A percentile compares a stretch with the other conserved stretches of the same genome.
These are phyloP conservation scores for Rhamnella rubrinervis DNA, from an alignment of 331 rosid genomes.

Conservation along the genomic window DNA sequence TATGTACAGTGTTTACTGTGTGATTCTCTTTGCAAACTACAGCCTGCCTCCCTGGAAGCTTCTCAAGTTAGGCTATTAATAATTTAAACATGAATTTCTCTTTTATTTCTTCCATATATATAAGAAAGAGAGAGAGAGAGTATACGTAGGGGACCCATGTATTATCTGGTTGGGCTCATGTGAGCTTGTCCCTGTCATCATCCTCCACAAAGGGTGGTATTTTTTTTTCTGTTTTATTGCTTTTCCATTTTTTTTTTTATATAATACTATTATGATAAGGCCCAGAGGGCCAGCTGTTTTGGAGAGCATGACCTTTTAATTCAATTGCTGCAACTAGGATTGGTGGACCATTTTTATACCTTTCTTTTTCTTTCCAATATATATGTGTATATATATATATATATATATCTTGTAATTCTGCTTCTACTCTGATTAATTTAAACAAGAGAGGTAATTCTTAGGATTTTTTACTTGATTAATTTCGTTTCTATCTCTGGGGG, in stretches of 20 bases:
- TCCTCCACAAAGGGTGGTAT: conserved; percentile 29
- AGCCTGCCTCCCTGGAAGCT: conserved; percentile 24
- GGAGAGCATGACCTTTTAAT: conserved; percentile 26
- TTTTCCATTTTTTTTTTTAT: neutral
- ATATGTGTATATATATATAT: neutral
- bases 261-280: conserved; percentile 10
- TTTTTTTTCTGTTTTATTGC: neutral
- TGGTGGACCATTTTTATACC: conserved; percentile 42
- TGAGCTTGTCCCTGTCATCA: conserved; percentile 43
- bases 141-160: conserved; percentile 40
- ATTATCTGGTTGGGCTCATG: conserved; percentile 50
- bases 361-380: conserved; percentile 20
- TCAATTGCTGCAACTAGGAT: conserved; percentile 35
- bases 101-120: neutral
- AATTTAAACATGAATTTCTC: neutral
- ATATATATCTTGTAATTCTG: neutral
- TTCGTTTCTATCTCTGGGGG: too few relatives aligned
- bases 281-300: conserved; percentile 42
- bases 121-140: conserved; percentile 19
- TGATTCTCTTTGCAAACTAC: neutral
- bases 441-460: too few relatives aligned
- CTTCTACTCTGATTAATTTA: neutral
- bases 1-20: neutral
- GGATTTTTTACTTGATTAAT: too few relatives aligned
- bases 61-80: conserved; percentile 23